Conservation (phyloP, 345 rosid species). For the Eucalyptus polyanthemos region DNA sequence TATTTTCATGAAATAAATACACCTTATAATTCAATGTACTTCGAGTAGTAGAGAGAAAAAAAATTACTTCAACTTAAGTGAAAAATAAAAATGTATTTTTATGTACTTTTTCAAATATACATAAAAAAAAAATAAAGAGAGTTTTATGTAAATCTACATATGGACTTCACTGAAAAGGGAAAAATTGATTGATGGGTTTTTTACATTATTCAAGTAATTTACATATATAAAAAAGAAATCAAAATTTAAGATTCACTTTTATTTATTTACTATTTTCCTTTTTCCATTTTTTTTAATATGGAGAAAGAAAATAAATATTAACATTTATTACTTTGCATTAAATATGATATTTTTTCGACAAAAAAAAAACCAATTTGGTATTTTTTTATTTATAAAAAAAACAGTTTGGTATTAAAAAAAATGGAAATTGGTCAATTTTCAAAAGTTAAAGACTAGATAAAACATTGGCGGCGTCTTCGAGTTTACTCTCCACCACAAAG, state of each 20-base stretch:
- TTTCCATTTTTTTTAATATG: background rate
- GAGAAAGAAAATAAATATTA: background rate
- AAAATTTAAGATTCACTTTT: rapidly evolving
- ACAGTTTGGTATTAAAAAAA: too few species aligned
- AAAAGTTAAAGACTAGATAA: too few species aligned
- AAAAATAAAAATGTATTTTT: background rate
- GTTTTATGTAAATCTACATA: too few species aligned
- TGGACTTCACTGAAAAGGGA: rapidly evolving
- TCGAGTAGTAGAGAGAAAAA: background rate
- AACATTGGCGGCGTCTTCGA: too few species aligned
- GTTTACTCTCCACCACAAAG: too few species aligned
- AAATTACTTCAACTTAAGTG: background rate
- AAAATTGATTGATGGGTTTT: rapidly evolving
- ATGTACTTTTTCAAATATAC: background rate
- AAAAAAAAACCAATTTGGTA: too few species aligned
- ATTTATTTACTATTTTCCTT: too few species aligned
- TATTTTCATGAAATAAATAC: too few species aligned
- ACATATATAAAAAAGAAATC: too few species aligned
- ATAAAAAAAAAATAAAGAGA: too few species aligned
- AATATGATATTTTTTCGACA: rapidly evolving
- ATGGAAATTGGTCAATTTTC: rapidly evolving
- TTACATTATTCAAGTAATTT: too few species aligned
- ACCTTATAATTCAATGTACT: background rate
- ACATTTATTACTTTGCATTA: background rate
- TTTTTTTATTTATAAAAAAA: too few species aligned